Evolutionary conservation across 164 flowering plant species (phyloP).

Genomic region (Amborella trichopoda): DNA sequence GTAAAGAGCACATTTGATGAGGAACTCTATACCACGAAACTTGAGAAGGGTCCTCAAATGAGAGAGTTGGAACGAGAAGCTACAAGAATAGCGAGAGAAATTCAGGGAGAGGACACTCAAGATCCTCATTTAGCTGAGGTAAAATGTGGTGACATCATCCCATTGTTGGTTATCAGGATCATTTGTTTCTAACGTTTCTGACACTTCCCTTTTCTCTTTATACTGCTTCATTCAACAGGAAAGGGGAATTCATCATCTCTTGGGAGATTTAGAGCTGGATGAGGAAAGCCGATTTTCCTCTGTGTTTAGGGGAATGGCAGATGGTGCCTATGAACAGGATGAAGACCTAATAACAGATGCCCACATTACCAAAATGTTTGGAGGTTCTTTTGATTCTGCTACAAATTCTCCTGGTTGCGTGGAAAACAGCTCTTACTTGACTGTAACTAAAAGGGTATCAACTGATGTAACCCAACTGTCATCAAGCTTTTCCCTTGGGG

Average conservation of each 20-base stretch:
- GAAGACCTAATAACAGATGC: conserved; percentile 48
- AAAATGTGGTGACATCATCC: too few species aligned
- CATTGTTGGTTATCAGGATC: too few species aligned
- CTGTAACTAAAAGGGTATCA: conserved; percentile 26
- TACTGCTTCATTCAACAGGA: conserved; percentile 36
- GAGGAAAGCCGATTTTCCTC: conserved; percentile 93
- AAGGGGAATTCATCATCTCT: conserved; percentile 50
- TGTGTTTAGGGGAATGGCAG: conserved; percentile 47
- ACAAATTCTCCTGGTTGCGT: conserved; percentile 1
- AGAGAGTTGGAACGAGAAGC: conserved; percentile 81
- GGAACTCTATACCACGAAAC: conserved; percentile 96
- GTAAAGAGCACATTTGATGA: conserved; percentile 94
- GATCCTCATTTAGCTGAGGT: conserved; percentile 98
- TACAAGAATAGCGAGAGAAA: conserved; percentile 80
- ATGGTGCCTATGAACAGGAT: conserved; percentile 56
- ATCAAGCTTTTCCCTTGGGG: conserved; percentile 38
- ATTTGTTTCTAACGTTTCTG: too few species aligned
- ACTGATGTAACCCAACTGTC: conserved; percentile 28
- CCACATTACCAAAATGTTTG: conserved; percentile 61
- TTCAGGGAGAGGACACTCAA: conserved; percentile 86
- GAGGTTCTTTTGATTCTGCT: conserved; percentile 27
- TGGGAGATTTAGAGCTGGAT: conserved; percentile 56
- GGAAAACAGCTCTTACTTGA: conserved; percentile 22
- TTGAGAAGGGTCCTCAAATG: conserved; percentile 84
- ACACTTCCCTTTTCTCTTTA: not conserved